Evolutionary conservation across 768 basidiomycete genomes (phyloP).

Genomic region (Crucibulum laeve): DNA sequence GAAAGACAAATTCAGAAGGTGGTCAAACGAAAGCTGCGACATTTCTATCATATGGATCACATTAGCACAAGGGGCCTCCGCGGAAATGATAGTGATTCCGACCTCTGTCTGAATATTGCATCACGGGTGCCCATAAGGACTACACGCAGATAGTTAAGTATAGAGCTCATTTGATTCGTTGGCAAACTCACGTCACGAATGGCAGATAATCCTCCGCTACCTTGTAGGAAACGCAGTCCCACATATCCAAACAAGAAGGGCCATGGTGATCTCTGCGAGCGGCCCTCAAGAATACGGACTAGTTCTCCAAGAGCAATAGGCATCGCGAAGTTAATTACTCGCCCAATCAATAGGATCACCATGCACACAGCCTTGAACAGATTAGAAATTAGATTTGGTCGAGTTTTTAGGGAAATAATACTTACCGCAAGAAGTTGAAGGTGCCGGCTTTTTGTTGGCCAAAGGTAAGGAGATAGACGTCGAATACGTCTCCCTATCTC

Average conservation of each 20-base stretch:
- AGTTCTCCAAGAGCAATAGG: slow-evolving; percentile 69
- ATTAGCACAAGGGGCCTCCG: not conserved
- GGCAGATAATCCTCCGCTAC: slow-evolving; percentile 70
- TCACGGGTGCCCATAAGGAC: slow-evolving; percentile 82
- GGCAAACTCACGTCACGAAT: slow-evolving; percentile 46
- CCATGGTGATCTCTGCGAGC: slow-evolving; percentile 53
- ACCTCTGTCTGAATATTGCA: slow-evolving; percentile 83
- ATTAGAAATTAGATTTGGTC: slow-evolving; percentile 1
- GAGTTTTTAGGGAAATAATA: slow-evolving; percentile 8
- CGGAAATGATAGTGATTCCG: slow-evolving; percentile 8
- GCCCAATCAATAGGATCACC: slow-evolving; percentile 64
- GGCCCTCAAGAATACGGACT: slow-evolving; percentile 51
- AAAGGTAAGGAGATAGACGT: slow-evolving; percentile 74
- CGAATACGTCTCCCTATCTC: slow-evolving; percentile 65
- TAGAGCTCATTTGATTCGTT: too few species aligned
- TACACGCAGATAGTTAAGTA: slow-evolving; percentile 15
- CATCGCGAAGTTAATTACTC: slow-evolving; percentile 69
- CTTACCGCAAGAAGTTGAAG: slow-evolving; percentile 70
- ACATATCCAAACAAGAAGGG: slow-evolving; percentile 66
- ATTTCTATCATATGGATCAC: slow-evolving; percentile 49
- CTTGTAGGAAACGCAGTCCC: slow-evolving; percentile 67
- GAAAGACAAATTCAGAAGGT: slow-evolving; percentile 82
- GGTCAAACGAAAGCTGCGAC: slow-evolving; percentile 82
- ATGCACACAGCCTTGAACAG: slow-evolving; percentile 56
- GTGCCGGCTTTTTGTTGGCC: slow-evolving; percentile 65